Evolutionary conservation across 2,329 filamentous ascomycete species (phyloP).

Genomic region (Leptodontidium sp.): DNA sequence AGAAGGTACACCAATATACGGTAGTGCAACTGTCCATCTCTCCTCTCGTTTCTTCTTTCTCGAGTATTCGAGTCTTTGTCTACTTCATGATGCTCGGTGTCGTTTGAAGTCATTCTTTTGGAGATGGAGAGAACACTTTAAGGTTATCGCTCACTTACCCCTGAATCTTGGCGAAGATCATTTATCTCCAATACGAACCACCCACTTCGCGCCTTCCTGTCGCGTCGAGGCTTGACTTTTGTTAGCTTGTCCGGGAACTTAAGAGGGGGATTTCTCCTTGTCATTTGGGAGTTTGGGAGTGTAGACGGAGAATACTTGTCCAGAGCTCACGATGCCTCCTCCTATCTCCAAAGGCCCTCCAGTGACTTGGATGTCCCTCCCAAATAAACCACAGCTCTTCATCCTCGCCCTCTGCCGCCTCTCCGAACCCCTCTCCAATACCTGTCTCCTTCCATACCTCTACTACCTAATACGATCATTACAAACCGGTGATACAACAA

Average conservation of each 20-base stretch:
- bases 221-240: not conserved
- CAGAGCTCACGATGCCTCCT: slow-evolving; percentile 18
- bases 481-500: slow-evolving; percentile 47
- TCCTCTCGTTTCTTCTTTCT: not conserved
- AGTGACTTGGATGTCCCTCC: slow-evolving; percentile 76
- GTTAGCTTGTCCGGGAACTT: not conserved
- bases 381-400: slow-evolving; percentile 78
- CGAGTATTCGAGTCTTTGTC: not conserved
- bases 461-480: slow-evolving; percentile 78
- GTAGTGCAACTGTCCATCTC: not conserved
- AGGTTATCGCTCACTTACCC: slow-evolving; percentile 17
- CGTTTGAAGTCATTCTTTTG: not conserved
- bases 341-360: slow-evolving; percentile 24
- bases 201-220: slow-evolving; percentile 6
- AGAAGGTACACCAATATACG: slow-evolving; percentile 8
- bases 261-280: not conserved
- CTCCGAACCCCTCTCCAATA: slow-evolving; percentile 79
- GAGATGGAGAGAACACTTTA: not conserved
- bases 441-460: slow-evolving; percentile 71
- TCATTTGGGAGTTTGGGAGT: not conserved
- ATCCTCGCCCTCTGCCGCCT: slow-evolving; percentile 82
- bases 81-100: not conserved
- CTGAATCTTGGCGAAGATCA: slow-evolving; percentile 24
- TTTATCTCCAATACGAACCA: slow-evolving; percentile 6
- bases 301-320: not conserved